These are phyloP conservation scores for Vinca minor DNA, from an alignment of 257 asterid genomes.

Conservation along the genomic window DNA sequence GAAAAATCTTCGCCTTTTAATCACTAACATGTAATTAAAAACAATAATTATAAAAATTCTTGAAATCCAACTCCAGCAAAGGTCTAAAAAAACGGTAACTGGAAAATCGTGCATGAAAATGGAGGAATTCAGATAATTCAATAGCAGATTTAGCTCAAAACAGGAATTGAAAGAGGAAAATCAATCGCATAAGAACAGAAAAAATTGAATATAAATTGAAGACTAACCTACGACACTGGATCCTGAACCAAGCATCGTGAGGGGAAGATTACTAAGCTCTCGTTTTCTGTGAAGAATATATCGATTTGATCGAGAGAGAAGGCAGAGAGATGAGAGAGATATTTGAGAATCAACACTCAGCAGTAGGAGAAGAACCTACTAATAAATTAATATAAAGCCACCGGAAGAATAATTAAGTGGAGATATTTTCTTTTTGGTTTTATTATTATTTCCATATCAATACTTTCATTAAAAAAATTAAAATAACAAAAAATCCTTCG, in stretches of 20 bases:
- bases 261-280: slow-evolving; percentile 6
- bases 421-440: too few species aligned
- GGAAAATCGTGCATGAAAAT: not conserved
- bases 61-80: not conserved
- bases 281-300: slow-evolving; percentile 13
- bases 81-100: not conserved
- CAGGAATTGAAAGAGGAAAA: too few species aligned
- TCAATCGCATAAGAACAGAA: not conserved
- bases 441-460: too few species aligned
- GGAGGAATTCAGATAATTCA: not conserved
- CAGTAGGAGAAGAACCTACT: slow-evolving; percentile 10
- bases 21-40: not conserved
- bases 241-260: slow-evolving; percentile 79
- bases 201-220: not conserved
- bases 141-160: not conserved
- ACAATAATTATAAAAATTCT: not conserved
- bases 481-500: too few species aligned
- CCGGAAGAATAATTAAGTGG: not conserved
- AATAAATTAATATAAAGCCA: slow-evolving; percentile 2
- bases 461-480: too few species aligned
- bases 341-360: not conserved
- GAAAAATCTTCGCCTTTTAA: not conserved
- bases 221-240: slow-evolving; percentile 71
- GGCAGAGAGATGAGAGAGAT: slow-evolving; percentile 5
- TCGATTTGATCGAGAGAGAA: slow-evolving; percentile 28